Percentiles rank a stretch among this genome's conserved stretches.
These are phyloP conservation scores for Citrus trifoliata DNA, from an alignment of 345 rosid genomes.

Conservation along the genomic window DNA sequence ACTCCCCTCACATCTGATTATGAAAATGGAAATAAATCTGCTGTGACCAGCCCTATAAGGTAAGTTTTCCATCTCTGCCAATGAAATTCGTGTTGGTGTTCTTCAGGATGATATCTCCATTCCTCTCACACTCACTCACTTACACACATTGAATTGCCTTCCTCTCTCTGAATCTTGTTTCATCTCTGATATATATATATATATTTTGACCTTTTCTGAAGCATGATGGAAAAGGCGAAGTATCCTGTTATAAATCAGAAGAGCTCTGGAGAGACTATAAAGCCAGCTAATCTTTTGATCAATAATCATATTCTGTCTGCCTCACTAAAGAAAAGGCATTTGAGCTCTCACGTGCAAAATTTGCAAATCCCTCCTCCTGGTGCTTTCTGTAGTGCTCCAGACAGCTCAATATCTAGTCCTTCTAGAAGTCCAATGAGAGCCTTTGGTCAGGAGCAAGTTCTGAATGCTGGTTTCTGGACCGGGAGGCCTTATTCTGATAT, in stretches of 20 bases:
- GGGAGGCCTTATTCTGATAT: constrained; percentile 78
- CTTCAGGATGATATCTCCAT: neutral
- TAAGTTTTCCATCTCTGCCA: constrained; percentile 29
- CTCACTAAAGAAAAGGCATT: constrained; percentile 64
- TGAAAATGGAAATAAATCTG: constrained; percentile 60
- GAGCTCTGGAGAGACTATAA: constrained; percentile 56
- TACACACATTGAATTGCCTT: neutral
- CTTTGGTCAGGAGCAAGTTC: constrained; percentile 59
- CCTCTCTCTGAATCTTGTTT: neutral
- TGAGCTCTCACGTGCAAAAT: constrained; percentile 54
- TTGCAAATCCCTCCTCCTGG: constrained; percentile 67
- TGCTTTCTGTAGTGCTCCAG: constrained; percentile 78
- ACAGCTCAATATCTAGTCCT: constrained; percentile 97
- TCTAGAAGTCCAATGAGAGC: constrained; percentile 93
- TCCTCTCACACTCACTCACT: neutral
- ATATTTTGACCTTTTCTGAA: constrained; percentile 20
- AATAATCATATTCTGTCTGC: constrained; percentile 44
- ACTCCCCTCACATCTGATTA: constrained; percentile 76
- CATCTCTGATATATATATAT: constrained; percentile 12
- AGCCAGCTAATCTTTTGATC: constrained; percentile 48
- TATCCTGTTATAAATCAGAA: constrained; percentile 33
- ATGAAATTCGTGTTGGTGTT: neutral
- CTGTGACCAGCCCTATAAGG: constrained; percentile 61
- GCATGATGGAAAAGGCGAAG: constrained; percentile 54
- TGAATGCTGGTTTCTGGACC: constrained; percentile 62